phyloP scores from a whole-genome alignment of 441 rosid species.

The Manihot esculenta region DNA sequence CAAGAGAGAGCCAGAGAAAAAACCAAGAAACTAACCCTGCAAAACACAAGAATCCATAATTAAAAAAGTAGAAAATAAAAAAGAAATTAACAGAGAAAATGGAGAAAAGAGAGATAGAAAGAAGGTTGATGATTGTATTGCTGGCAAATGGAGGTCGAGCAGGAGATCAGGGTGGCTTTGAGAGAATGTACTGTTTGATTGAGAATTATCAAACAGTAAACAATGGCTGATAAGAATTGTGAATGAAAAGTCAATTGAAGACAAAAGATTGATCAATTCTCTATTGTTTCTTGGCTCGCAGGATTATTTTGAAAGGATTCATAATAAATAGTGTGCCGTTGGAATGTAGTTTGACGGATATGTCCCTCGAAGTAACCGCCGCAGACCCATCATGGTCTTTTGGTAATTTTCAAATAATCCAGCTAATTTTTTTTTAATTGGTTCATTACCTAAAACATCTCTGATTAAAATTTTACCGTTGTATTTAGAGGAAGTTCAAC shows the following conservation, averaged over 20 bases:
- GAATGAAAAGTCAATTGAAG: neutral
- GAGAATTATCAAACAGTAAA: neutral
- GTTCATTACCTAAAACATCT: too few relatives aligned
- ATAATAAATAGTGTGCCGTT: constrained; percentile 26
- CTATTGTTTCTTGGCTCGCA: neutral
- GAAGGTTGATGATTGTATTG: neutral
- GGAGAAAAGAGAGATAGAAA: neutral
- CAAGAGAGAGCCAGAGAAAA: neutral
- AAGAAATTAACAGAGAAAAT: neutral
- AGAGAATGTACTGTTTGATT: neutral
- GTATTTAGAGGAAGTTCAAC: too few relatives aligned
- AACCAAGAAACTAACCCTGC: constrained; percentile 9
- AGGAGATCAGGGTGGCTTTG: neutral
- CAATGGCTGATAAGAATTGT: neutral
- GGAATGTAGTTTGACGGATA: constrained; percentile 9
- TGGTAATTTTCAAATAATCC: neutral
- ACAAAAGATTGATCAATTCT: neutral
- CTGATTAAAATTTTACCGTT: too few relatives aligned
- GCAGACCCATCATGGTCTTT: neutral
- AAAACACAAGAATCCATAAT: constrained; percentile 6
- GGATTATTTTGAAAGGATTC: neutral
- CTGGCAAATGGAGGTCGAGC: neutral
- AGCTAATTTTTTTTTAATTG: too few relatives aligned
- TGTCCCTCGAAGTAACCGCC: neutral
- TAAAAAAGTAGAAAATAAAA: neutral